A percentile compares a stretch with the other conserved stretches of the same genome.
phyloP scores from a whole-genome alignment of 2,329 filamentous ascomycete species.

The Pseudocercospora musae region DNA sequence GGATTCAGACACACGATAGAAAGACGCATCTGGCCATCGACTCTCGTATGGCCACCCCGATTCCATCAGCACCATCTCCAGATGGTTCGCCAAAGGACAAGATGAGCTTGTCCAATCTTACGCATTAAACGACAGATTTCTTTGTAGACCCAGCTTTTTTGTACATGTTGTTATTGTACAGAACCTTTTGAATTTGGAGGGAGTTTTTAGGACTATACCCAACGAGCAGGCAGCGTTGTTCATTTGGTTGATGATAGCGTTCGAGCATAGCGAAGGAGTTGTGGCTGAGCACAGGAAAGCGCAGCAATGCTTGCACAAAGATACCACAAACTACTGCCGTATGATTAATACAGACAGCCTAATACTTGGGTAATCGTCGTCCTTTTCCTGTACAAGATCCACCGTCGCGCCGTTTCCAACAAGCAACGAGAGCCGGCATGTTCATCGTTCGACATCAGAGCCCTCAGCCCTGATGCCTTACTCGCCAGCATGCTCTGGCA shows the following conservation, averaged over 20 bases:
- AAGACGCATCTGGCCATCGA: conserved; percentile 24
- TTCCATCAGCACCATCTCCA: conserved; percentile 26
- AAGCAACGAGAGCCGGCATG: background rate
- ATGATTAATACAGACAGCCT: background rate
- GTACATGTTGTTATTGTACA: conserved; percentile 12
- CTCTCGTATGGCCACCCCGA: conserved; percentile 30
- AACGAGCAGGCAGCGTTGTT: background rate
- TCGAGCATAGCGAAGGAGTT: conserved; percentile 1
- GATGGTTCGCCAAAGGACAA: conserved; percentile 38
- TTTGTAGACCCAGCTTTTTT: background rate
- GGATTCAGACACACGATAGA: conserved; percentile 21
- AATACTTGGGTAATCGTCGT: background rate
- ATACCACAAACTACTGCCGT: background rate
- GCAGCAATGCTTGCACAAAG: background rate
- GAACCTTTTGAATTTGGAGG: conserved; percentile 11
- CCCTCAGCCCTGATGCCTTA: background rate
- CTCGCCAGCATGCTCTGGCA: background rate
- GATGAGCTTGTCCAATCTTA: conserved; percentile 40
- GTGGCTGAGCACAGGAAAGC: background rate
- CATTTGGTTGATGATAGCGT: conserved; percentile 12
- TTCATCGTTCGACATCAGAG: background rate
- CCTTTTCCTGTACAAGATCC: background rate
- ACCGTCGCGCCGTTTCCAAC: background rate
- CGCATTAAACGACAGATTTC: conserved; percentile 25
- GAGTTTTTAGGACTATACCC: conserved; percentile 13